Percentiles rank a stretch among this genome's conserved stretches.
These are phyloP conservation scores for Dryadomyces quercus-mongolicae DNA, from an alignment of 2,329 filamentous ascomycete genomes.

Conservation along the genomic window DNA sequence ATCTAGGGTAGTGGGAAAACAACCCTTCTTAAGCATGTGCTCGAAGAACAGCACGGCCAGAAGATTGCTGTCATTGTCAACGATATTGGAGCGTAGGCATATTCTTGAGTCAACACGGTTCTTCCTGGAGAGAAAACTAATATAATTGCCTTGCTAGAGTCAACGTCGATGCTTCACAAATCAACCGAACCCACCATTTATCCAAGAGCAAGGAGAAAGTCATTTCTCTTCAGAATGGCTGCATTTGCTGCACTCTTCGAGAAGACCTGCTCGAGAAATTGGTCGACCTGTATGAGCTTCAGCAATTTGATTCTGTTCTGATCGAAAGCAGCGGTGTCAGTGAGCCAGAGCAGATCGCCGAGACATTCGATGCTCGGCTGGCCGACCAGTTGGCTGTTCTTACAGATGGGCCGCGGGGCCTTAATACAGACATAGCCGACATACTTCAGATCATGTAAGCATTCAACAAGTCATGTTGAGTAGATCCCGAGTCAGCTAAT, in stretches of 20 bases:
- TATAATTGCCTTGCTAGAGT: constrained; percentile 24
- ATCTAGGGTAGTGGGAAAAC: constrained; percentile 54
- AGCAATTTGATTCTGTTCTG: constrained; percentile 57
- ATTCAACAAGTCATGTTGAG: neutral
- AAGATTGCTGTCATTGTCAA: constrained; percentile 63
- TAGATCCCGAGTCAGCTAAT: constrained; percentile 1
- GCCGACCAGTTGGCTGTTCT: constrained; percentile 31
- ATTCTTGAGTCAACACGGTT: too few relatives aligned
- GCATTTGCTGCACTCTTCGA: constrained; percentile 64
- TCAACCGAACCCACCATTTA: constrained; percentile 42
- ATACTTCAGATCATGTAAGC: constrained; percentile 21
- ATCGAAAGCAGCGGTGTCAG: constrained; percentile 64
- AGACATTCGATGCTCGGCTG: constrained; percentile 53
- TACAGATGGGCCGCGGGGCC: constrained; percentile 17
- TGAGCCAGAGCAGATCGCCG: constrained; percentile 61
- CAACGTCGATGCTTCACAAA: constrained; percentile 53
- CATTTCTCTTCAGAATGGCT: constrained; percentile 58
- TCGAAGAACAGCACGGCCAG: constrained; percentile 54
- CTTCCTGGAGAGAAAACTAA: too few relatives aligned
- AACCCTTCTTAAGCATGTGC: constrained; percentile 56
- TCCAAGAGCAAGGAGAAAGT: constrained; percentile 51
- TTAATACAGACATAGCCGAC: constrained; percentile 4
- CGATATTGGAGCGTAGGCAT: constrained; percentile 48
- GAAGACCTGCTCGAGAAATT: constrained; percentile 61
- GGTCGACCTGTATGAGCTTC: constrained; percentile 47